These are phyloP conservation scores for Microbotryum intermedium DNA, from an alignment of 1,284 basidiomycete genomes.

Conservation along the genomic window DNA sequence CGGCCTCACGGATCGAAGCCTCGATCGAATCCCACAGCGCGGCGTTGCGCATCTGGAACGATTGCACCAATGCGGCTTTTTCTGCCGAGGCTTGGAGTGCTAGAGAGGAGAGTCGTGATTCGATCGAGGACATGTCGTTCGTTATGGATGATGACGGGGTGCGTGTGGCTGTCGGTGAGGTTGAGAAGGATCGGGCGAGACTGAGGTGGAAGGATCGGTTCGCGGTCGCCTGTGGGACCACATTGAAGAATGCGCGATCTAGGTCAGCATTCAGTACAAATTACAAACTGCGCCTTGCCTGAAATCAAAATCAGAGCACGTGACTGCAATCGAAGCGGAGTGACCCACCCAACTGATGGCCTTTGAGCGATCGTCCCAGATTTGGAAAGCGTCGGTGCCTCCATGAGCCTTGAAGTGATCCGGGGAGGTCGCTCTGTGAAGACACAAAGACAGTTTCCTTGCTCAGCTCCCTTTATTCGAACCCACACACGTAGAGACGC, in stretches of 20 bases:
- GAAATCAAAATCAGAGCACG: too few species aligned
- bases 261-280: neutral
- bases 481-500: too few species aligned
- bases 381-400: conserved; percentile 11
- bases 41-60: conserved; percentile 68
- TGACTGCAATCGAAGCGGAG: too few species aligned
- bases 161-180: neutral
- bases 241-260: neutral
- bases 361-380: conserved; percentile 19
- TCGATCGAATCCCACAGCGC: conserved; percentile 63
- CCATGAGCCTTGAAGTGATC: neutral
- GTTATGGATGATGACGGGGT: neutral
- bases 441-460: too few species aligned
- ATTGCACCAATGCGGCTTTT: conserved; percentile 61
- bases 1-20: conserved; percentile 64
- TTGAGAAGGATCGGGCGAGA: conserved; percentile 14
- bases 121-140: conserved; percentile 11
- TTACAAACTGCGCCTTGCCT: neutral
- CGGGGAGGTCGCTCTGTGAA: neutral
- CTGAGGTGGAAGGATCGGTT: conserved; percentile 25
- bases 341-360: conserved; percentile 16
- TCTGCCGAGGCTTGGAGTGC: conserved; percentile 37
- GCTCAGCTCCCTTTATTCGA: too few species aligned
- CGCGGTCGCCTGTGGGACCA: conserved; percentile 17
- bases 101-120: conserved; percentile 20